A percentile compares a stretch with the other conserved stretches of the same genome.
Conservation (phyloP, 164 flowering plant species). For the Dillenia suffruticosa region DNA sequence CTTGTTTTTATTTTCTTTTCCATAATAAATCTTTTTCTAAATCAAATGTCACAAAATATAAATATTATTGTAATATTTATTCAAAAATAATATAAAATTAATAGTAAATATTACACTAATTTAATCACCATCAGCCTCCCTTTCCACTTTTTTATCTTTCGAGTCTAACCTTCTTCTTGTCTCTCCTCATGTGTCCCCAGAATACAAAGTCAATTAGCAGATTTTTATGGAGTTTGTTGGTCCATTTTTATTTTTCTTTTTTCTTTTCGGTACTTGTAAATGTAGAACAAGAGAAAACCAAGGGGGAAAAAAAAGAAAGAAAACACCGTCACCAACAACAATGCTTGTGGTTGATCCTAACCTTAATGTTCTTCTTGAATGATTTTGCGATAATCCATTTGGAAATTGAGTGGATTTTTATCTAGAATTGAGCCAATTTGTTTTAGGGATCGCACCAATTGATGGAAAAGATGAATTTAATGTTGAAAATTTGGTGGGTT, state of each 20-base stretch:
- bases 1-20: too few species aligned
- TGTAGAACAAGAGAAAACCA: slow-evolving; percentile 39
- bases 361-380: slow-evolving; percentile 28
- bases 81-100: too few species aligned
- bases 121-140: too few species aligned
- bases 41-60: too few species aligned
- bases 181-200: slow-evolving; percentile 26
- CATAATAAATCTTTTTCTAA: too few species aligned
- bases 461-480: slow-evolving; percentile 48
- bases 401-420: slow-evolving; percentile 13
- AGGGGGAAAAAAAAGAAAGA: slow-evolving; percentile 31
- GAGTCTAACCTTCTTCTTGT: slow-evolving; percentile 19
- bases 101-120: too few species aligned
- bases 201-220: slow-evolving; percentile 37
- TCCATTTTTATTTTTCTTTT: slow-evolving; percentile 9
- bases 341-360: slow-evolving; percentile 52
- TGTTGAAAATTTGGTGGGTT: slow-evolving; percentile 38
- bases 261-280: slow-evolving; percentile 34
- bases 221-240: slow-evolving; percentile 5
- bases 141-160: slow-evolving; percentile 12
- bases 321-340: slow-evolving; percentile 57
- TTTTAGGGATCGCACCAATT: slow-evolving; percentile 60
- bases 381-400: slow-evolving; percentile 1
- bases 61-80: too few species aligned
- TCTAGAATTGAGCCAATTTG: slow-evolving; percentile 21